Evolutionary conservation across 768 basidiomycete species (phyloP), one percentile per base, ranked within the genome.

Genomic region (Lepiota venenata): DNA sequence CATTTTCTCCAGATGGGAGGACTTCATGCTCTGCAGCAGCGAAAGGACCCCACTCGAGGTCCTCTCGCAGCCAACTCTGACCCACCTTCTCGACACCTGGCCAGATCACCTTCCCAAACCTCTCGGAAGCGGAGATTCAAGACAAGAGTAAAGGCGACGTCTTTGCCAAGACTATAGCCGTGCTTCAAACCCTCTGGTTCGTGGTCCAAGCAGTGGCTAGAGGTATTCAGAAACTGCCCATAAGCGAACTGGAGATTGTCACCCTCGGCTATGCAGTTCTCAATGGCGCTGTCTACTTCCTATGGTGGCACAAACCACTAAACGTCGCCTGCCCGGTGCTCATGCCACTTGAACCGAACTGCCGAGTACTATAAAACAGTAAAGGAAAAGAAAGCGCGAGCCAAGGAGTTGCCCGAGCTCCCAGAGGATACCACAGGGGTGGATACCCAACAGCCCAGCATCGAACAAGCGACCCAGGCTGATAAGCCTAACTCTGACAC

Each of bases 291-390:
- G 37, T 48, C 20, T 53, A 53, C 20, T 29, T 54, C 10, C 42
- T 58, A 20, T 54, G 52, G 56, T 54, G 56, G 56, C 14, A 55
- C 40, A 58, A 58, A 47, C 56, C 56, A 15, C 35, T 58, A 18
- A 43, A 54, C 25, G 51, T 58, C 6, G 22, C 15, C 2, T 44
- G 41, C 35, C 52, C 52, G 3, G 27, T 44, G 12, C 9, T 14
- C 9, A 14, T 53, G 3, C n/a, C 20, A n/a, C 16, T 15, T 3
- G 4, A 15, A 20, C 22, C 29, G 21, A 40, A 42, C n/a, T 6
- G 39, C 32, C 32, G 32, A 32, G 8, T 32, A 32, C 32, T 32
- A 32, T 32, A 8, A 32, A 32, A 32, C 32, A 11, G 6, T 32
- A 32, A 32, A 32, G 32, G 32, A 32, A 32, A 32, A 32, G 45